Conservation (phyloP, 352 stramenopile species). For the Phytophthora foliorum region DNA sequence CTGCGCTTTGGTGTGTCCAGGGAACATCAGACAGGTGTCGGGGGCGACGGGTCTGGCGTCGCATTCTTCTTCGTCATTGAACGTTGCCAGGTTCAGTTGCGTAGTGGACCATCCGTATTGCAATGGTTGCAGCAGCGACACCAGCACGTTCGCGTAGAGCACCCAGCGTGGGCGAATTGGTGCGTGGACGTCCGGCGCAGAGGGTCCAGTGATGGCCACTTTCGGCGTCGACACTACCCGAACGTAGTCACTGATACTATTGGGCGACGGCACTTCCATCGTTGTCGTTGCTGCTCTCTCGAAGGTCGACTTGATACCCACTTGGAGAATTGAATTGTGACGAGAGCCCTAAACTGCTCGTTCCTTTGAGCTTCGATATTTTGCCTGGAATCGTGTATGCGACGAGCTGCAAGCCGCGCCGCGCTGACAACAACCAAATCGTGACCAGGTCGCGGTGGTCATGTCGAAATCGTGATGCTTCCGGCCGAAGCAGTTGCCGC, state of each 20-base stretch:
- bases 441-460: constrained; percentile 1
- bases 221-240: constrained; percentile 13
- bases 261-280: constrained; percentile 22
- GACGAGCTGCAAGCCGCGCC: not conserved
- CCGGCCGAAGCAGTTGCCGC: not conserved
- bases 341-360: not conserved
- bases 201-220: constrained; percentile 3
- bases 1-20: constrained; percentile 49
- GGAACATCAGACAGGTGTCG: constrained; percentile 70
- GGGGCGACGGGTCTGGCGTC: constrained; percentile 38
- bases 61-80: constrained; percentile 51
- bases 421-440: not conserved
- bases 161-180: constrained; percentile 27
- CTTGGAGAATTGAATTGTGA: constrained; percentile 32
- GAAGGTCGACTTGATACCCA: constrained; percentile 11
- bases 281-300: not conserved
- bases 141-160: constrained; percentile 49
- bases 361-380: constrained; percentile 15
- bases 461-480: constrained; percentile 6
- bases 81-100: constrained; percentile 62
- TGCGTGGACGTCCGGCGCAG: constrained; percentile 12
- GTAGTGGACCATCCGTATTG: constrained; percentile 66
- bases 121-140: constrained; percentile 49
- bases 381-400: constrained; percentile 5
- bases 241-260: constrained; percentile 18